Conservation (phyloP, 768 basidiomycete genomes). For the Tricholoma matsutake region DNA sequence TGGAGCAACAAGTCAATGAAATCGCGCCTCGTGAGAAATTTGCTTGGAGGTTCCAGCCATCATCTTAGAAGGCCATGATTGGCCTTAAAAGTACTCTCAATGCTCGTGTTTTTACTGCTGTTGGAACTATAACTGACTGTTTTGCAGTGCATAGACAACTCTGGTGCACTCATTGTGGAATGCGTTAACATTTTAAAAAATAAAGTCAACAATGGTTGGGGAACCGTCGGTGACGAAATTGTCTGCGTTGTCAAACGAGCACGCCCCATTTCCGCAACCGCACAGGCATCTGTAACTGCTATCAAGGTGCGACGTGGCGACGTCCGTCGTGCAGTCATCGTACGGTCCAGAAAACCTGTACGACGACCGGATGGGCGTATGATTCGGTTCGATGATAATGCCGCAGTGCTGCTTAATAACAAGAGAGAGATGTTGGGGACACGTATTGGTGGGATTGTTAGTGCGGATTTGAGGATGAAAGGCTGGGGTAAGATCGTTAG, state of each 20-base stretch:
- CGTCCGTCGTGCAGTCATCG: conserved; percentile 93
- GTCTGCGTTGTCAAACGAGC: conserved; percentile 94
- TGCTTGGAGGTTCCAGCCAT: conserved; percentile 3
- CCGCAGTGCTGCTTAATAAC: conserved; percentile 89
- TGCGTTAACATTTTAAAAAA: conserved; percentile 96
- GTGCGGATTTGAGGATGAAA: conserved; percentile 84
- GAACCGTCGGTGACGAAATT: conserved; percentile 90
- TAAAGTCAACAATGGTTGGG: conserved; percentile 95
- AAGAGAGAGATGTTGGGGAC: conserved; percentile 96
- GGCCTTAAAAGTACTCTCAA: conserved; percentile 92
- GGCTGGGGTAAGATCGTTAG: conserved; percentile 95
- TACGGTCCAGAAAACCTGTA: conserved; percentile 86
- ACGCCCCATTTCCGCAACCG: conserved; percentile 69
- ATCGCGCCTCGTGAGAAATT: conserved; percentile 18
- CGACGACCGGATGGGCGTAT: conserved; percentile 84
- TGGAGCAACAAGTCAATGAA: neutral
- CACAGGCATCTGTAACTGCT: conserved; percentile 68
- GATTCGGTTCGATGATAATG: conserved; percentile 95
- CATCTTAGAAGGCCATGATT: conserved; percentile 57
- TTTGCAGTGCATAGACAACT: conserved; percentile 92
- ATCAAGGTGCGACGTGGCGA: conserved; percentile 92
- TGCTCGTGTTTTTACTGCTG: conserved; percentile 56
- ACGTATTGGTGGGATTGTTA: conserved; percentile 91
- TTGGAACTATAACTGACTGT: neutral
- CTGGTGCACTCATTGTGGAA: conserved; percentile 90